Evolutionary conservation across 768 basidiomycete genomes (phyloP), one percentile per base, ranked within the genome.

Genomic region (Terana coerulea): DNA sequence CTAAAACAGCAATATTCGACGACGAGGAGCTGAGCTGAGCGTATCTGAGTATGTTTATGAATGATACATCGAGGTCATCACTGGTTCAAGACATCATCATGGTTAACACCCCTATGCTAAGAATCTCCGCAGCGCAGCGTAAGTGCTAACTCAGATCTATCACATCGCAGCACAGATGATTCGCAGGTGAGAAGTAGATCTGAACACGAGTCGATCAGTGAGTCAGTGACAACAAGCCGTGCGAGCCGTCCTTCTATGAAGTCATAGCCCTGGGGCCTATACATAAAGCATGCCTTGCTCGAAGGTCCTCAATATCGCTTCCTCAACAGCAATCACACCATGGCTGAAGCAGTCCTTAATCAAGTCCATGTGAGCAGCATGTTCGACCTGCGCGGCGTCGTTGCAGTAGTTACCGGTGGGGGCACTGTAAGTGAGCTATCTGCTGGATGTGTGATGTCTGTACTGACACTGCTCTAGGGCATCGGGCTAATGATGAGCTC

Each of bases 1-100:
- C 87, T 0, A 79, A 79, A 66, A 87, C 84, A 0, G 90, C 88
- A 10, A 88, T 91, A 47, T 91, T 92, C 65, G 69, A 69, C 17
- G 88, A 90, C 55, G 90, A 92, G 42, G 71, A 62, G 41, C 51
- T 70, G 5, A 41, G 29, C 29, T 50, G 30, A 46, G 24, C n/a
- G n/a, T n/a, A n/a, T n/a, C n/a, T n/a, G n/a, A n/a, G n/a, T n/a
- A n/a, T n/a, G n/a, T n/a, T n/a, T n/a, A n/a, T n/a, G n/a, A n/a
- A n/a, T n/a, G n/a, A n/a, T n/a, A n/a, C n/a, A n/a, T n/a, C n/a
- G n/a, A n/a, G n/a, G n/a, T n/a, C n/a, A n/a, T n/a, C n/a, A n/a
- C n/a, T n/a, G n/a, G n/a, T n/a, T n/a, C n/a, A n/a, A n/a, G n/a
- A n/a, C n/a, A n/a, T n/a, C n/a, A n/a, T n/a, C n/a, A n/a, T n/a